Evolutionary conservation across 495 filamentous ascomycete genomes (phyloP), one percentile per base, ranked within the genome.

Genomic region (Aspergillus carlsbadensis): DNA sequence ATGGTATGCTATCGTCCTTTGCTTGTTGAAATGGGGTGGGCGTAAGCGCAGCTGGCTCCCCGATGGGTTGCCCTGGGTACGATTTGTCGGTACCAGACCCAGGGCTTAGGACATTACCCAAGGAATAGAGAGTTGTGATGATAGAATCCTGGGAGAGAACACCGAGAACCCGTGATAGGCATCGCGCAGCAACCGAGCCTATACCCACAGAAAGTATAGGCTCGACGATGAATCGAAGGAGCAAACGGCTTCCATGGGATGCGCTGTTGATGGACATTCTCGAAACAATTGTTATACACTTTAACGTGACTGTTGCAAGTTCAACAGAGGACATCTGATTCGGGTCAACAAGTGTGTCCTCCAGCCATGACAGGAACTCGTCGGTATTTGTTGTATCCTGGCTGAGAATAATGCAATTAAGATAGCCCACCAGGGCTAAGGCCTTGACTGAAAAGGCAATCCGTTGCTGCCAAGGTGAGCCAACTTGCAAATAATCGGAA

Each of bases 111-210:
- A 94, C 87, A 69, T 98, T 98, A 14, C 94, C 95, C 52, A 98
- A 76, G 1, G 91, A 92, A 70, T 98, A 98, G 10, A 98, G 75
- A 2, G 91, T 96, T 5, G 92, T 95, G 60, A 98, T 98, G 26
- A 95, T 84, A 24, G 90, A 87, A 78, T 98, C 94, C 62, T 95
- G 87, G 5, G 95, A 92, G 6, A 96, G 81, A 55, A 87, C 78
- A 47, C 83, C 84, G 47, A 98, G 72, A 46, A 95, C 78, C 51
- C 84, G 88, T 4, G 91, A 89, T 42, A 98, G 78, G 65, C 88
- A 92, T 46, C 83, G 84, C 5, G 91, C 90, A 33, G 92, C 94
- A 24, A 92, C 79, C 10, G 72, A 76, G 14, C 93, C 82, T 24
- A 84, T 88, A 29, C 78, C 69, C 20, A 79, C 79, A 43, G 80